phyloP scores from a whole-genome alignment of 2,329 filamentous ascomycete species.

The Neopestalotiopsis rosae region DNA sequence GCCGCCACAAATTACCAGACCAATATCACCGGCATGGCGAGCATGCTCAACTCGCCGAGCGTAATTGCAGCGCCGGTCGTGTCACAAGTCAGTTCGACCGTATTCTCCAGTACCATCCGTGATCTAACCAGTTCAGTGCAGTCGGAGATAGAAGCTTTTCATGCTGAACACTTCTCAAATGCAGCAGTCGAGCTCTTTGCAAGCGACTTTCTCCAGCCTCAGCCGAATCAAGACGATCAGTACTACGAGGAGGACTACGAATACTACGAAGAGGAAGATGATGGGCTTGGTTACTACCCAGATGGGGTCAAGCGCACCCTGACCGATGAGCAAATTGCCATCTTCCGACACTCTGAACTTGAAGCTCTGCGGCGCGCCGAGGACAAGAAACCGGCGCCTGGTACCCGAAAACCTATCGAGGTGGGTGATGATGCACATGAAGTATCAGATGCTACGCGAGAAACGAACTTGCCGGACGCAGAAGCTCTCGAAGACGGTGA shows the following conservation, averaged over 20 bases:
- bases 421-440: constrained; percentile 28
- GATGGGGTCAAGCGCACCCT: constrained; percentile 89
- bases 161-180: constrained; percentile 63
- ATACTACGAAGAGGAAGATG: constrained; percentile 61
- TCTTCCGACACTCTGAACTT: constrained; percentile 89
- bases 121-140: constrained; percentile 38
- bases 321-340: constrained; percentile 88
- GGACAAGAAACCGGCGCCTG: constrained; percentile 32
- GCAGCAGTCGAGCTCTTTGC: constrained; percentile 52
- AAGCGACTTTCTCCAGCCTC: constrained; percentile 48
- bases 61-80: constrained; percentile 39
- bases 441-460: constrained; percentile 21
- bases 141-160: constrained; percentile 66
- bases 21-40: constrained; percentile 26
- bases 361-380: constrained; percentile 68
- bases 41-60: constrained; percentile 21
- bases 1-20: background rate
- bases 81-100: constrained; percentile 39
- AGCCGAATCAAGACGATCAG: constrained; percentile 26
- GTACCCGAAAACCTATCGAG: constrained; percentile 22
- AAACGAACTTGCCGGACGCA: background rate
- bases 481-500: constrained; percentile 28
- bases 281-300: constrained; percentile 80
- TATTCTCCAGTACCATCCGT: background rate
- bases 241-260: constrained; percentile 39